Base-by-base conservation (phyloP, 345 rosid species). In the Citropsis articulata region DNA sequence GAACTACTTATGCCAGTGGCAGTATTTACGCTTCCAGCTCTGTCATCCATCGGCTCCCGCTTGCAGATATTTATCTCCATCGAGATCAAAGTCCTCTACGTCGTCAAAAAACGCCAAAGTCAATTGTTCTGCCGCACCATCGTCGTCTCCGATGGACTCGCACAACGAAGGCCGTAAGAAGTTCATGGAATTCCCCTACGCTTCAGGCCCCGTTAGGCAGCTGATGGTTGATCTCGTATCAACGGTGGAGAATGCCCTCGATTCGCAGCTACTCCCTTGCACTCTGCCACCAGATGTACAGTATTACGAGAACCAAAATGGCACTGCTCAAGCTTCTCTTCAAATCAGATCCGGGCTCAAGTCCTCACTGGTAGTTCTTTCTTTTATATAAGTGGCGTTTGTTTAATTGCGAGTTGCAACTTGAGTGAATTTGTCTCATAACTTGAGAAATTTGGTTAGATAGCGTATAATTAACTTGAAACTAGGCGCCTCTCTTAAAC, bases 141-240 rank as follows among this genome's bases (percentile, higher is more conserved):
- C 77, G 25, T 72, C 78, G 25, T 73, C 79, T 53, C 63, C 75
- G 0, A 88, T 86, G 92, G 90, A 83, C 2, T 75, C 71, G 35
- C 83, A 78, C 64, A 76, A 76, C 35, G 85, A 76, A 18, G 87
- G 77, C 56, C 92, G 82, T 10, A 24, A 33, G 19, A 88, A 86
- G 62, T 87, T 90, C 85, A 57, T 85, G 88, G 93, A 89, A 63
- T 91, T 91, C 73, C 98, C 97, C 0, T 81, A 89, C 69, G 91
- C 84, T 27, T 86, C 93, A 0, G 42, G 85, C 60, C 84, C 92
- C 4, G 91, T 88, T 78, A 81, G 80, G 74, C 78, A 80, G 45
- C 85, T 90, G 67, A 90, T 95, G 94, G 77, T 80, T 53, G 88
- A 89, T 78, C 90, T 95, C 31, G 83, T 93, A 63, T 90, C 98